These are phyloP conservation scores for Starmerella potacharoeniae DNA, from an alignment of 805 yeast species.

Conservation along the genomic window DNA sequence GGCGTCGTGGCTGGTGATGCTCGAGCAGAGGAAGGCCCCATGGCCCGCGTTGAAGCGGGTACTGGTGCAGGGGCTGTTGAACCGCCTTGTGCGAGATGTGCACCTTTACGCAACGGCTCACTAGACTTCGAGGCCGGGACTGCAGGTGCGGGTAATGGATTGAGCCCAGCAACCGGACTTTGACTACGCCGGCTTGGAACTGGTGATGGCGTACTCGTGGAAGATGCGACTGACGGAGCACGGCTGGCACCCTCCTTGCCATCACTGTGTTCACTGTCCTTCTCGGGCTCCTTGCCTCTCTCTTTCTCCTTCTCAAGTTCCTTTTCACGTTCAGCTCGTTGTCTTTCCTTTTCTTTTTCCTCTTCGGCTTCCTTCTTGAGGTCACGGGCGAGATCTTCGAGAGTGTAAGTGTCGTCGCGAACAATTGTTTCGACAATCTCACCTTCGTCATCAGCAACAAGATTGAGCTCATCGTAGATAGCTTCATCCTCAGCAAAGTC, in stretches of 20 bases:
- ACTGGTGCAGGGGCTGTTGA: constrained; percentile 18
- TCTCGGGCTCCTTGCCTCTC: constrained; percentile 9
- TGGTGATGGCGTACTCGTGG: constrained; percentile 14
- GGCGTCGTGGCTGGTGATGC: constrained; percentile 2
- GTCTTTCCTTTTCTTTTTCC: constrained; percentile 21
- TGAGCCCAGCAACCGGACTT: constrained; percentile 17
- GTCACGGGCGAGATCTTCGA: constrained; percentile 31
- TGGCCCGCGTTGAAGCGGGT: neutral
- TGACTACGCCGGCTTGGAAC: constrained; percentile 14
- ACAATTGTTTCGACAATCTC: constrained; percentile 32
- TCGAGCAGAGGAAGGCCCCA: neutral
- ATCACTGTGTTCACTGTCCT: neutral
- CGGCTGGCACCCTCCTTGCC: constrained; percentile 7
- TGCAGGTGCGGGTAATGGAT: constrained; percentile 25
- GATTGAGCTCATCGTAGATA: constrained; percentile 74
- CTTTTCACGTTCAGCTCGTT: constrained; percentile 19
- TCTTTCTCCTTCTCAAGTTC: constrained; percentile 18
- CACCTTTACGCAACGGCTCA: constrained; percentile 13
- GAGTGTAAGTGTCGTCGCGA: constrained; percentile 26
- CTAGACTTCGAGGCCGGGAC: constrained; percentile 19
- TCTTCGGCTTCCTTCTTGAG: constrained; percentile 28
- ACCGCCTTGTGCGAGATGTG: constrained; percentile 20
- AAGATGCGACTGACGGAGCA: constrained; percentile 1
- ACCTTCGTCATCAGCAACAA: constrained; percentile 45
- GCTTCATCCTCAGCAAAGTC: constrained; percentile 92